Evolutionary conservation across 2,329 filamentous ascomycete species (phyloP), one percentile per base, ranked within the genome.

Genomic region (Fusarium caatingaense): DNA sequence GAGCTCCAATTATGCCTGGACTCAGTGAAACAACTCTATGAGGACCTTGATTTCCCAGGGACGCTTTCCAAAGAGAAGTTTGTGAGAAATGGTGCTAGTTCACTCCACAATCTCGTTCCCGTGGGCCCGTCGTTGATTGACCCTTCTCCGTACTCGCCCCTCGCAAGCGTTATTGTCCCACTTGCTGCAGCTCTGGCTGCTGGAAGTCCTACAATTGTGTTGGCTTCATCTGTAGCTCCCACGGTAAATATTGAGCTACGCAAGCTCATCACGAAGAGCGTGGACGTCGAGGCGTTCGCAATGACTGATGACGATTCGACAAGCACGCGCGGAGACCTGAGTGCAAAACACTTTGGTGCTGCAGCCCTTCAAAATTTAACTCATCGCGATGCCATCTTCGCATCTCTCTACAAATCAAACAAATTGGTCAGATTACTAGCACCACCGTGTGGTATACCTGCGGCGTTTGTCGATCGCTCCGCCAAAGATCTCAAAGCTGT

Each of bases 1-100:
- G 58, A 61, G 16, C 3, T 58, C 10, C 58, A 61, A 28, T 20
- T 58, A 44, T 18, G 53, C 4, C 53, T 61, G 28, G 42, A 49
- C 12, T 42, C 53, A 9, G 44, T 61, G 44, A 61, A 61, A 48
- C 27, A 6, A 7, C 58, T 61, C 11, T 58, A 61, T 27, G 44
- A 58, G 1, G 18, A 32, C 42, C 58, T 61, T 6, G 58, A 61
- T 16, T 61, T 61, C 12, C 58, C 53, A 3, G 28, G 13, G 4
- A 18, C 53, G 5, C 18, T 61, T 6, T 27, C n/a, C 15, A 27
- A 44, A 3, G 42, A 58, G 18, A 56, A 42, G 3, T 23, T 21
- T 0, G 13, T 58, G 5, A 23, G 16, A 11, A 34, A 41, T 5
- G 42, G 58, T 2, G 58, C 21, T 21, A 49, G 44, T 16, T 41